Conservation (phyloP, 2,329 filamentous ascomycete genomes). For the Fusarium sublunatum region DNA sequence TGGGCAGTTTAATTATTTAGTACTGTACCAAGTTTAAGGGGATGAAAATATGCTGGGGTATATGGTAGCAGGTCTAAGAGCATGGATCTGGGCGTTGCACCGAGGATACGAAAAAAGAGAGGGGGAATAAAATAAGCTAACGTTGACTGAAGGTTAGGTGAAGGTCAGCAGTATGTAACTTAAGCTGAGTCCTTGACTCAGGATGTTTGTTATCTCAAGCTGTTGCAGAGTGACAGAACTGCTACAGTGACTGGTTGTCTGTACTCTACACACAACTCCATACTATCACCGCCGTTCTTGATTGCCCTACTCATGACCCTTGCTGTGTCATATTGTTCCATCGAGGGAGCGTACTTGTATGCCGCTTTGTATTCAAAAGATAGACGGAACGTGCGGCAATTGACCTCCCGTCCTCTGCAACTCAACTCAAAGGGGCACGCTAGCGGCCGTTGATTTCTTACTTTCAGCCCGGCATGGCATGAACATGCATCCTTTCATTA, state of each 20-base stretch:
- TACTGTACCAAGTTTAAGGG: constrained; percentile 31
- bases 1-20: constrained; percentile 42
- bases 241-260: constrained; percentile 25
- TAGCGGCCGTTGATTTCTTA: constrained; percentile 40
- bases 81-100: constrained; percentile 36
- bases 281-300: too few species aligned
- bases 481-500: constrained; percentile 25
- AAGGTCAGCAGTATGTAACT: not conserved
- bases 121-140: not conserved
- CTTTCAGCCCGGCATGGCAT: constrained; percentile 7
- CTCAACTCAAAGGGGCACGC: constrained; percentile 33
- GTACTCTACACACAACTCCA: constrained; percentile 1
- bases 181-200: constrained; percentile 9
- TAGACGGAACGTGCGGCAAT: constrained; percentile 28
- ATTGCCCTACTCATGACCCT: too few species aligned
- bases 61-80: constrained; percentile 32
- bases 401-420: constrained; percentile 4
- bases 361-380: constrained; percentile 5
- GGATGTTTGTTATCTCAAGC: constrained; percentile 9
- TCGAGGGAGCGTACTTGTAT: not conserved
- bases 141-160: constrained; percentile 14
- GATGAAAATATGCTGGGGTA: constrained; percentile 40
- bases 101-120: constrained; percentile 35
- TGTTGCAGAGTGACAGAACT: not conserved
- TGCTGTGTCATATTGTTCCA: not conserved